A percentile compares a stretch with the other conserved stretches of the same genome.
phyloP scores from a whole-genome alignment of 2,329 filamentous ascomycete species.

The Phialophora tarda region DNA sequence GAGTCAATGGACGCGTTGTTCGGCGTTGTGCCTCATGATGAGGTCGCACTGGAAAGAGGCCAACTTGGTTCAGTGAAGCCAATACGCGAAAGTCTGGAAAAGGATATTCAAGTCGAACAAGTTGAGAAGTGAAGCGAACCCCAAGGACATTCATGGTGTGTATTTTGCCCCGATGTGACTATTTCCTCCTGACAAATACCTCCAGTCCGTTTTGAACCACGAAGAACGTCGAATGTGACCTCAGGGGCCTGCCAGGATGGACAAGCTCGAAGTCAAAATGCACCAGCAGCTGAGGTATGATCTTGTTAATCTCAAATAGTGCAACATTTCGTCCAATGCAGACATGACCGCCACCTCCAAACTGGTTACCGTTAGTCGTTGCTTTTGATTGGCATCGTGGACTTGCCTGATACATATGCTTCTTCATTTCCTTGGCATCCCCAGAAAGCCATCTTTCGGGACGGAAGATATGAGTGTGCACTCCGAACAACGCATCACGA shows the following conservation, averaged over 20 bases:
- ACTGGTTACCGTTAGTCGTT: constrained; percentile 38
- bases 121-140: constrained; percentile 12
- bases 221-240: constrained; percentile 64
- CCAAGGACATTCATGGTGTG: background rate
- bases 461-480: background rate
- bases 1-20: constrained; percentile 29
- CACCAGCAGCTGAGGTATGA: constrained; percentile 59
- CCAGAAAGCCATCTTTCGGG: constrained; percentile 41
- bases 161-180: background rate
- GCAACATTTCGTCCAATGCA: constrained; percentile 63
- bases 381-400: background rate
- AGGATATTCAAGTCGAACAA: constrained; percentile 22
- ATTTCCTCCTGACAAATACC: constrained; percentile 48
- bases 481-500: constrained; percentile 41
- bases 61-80: constrained; percentile 20
- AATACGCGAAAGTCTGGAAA: constrained; percentile 21
- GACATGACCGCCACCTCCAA: constrained; percentile 61
- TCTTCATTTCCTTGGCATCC: constrained; percentile 55
- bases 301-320: constrained; percentile 65
- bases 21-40: constrained; percentile 26
- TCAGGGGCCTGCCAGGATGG: constrained; percentile 56
- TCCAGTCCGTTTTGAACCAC: constrained; percentile 64
- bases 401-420: constrained; percentile 60
- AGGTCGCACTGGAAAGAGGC: constrained; percentile 15
- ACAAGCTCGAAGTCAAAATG: constrained; percentile 61